Conservation (phyloP, 768 basidiomycete species). For the Tylopilus plumbeoviolaceoides region DNA sequence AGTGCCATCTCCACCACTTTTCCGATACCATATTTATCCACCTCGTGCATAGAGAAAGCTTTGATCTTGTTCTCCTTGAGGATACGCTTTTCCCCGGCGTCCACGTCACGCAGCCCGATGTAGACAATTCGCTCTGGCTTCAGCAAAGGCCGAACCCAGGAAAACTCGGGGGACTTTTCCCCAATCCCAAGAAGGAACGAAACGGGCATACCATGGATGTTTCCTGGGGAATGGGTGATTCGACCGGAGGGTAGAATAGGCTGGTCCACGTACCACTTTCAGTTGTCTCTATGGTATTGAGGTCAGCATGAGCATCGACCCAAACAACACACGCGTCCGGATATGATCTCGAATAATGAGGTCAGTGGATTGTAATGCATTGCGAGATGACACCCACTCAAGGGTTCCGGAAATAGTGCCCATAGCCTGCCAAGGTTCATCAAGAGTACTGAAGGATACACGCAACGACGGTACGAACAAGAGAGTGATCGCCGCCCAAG, state of each 20-base stretch:
- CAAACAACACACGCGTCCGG: slow-evolving; percentile 87
- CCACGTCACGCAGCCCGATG: slow-evolving; percentile 94
- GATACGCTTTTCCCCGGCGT: slow-evolving; percentile 83
- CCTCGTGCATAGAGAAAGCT: slow-evolving; percentile 89
- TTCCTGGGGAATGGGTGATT: slow-evolving; percentile 46
- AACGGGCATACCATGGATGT: slow-evolving; percentile 97
- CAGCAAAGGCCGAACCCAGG: slow-evolving; percentile 63
- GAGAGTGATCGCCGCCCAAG: slow-evolving; percentile 93
- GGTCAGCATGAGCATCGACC: slow-evolving; percentile 97
- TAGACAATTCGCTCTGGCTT: slow-evolving; percentile 82
- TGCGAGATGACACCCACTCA: slow-evolving; percentile 40
- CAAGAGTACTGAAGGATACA: slow-evolving; percentile 3
- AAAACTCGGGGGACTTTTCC: slow-evolving; percentile 39
- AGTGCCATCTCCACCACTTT: slow-evolving; percentile 95
- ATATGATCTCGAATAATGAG: slow-evolving; percentile 45
- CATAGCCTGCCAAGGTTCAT: slow-evolving; percentile 54
- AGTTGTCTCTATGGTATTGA: slow-evolving; percentile 86
- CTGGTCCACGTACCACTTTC: slow-evolving; percentile 50
- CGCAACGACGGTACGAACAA: slow-evolving; percentile 46
- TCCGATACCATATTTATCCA: slow-evolving; percentile 87
- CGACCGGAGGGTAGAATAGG: not conserved
- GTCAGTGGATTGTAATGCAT: slow-evolving; percentile 1
- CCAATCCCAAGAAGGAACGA: slow-evolving; percentile 76
- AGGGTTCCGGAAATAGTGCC: slow-evolving; percentile 92
- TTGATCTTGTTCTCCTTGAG: slow-evolving; percentile 78